Conservation (phyloP, 495 filamentous ascomycete genomes). For the Penicillium bovifimosum region DNA sequence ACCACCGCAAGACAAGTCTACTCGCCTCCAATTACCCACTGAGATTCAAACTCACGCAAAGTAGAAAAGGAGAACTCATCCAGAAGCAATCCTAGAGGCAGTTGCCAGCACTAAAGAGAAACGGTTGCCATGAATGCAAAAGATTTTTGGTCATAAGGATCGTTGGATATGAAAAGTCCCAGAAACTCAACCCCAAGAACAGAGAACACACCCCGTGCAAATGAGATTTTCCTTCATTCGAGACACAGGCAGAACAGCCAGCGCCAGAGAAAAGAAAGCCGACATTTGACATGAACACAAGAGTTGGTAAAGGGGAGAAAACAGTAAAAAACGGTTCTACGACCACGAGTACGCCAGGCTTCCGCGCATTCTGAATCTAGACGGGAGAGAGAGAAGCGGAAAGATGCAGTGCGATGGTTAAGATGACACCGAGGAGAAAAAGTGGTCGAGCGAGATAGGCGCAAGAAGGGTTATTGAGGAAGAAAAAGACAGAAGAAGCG, state of each 20-base stretch:
- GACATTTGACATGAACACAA: slow-evolving; percentile 1
- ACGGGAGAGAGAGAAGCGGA: slow-evolving; percentile 18
- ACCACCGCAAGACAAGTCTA: neutral
- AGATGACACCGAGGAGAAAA: slow-evolving; percentile 23
- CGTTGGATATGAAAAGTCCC: slow-evolving; percentile 40
- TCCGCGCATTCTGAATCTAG: slow-evolving; percentile 28
- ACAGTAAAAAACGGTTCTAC: slow-evolving; percentile 36
- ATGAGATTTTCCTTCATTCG: neutral
- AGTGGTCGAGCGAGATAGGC: slow-evolving; percentile 7
- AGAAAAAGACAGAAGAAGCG: neutral
- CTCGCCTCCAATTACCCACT: neutral
- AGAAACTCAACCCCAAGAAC: slow-evolving; percentile 13
- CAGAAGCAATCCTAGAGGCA: slow-evolving; percentile 15
- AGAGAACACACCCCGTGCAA: slow-evolving; percentile 8
- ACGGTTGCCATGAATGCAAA: slow-evolving; percentile 41
- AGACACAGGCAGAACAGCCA: neutral
- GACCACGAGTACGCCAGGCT: slow-evolving; percentile 44
- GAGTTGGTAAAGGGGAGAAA: slow-evolving; percentile 12
- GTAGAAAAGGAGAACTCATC: neutral
- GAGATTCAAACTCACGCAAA: slow-evolving; percentile 1
- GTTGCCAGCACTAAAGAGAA: slow-evolving; percentile 4
- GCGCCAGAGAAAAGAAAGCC: neutral
- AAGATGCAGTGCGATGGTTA: slow-evolving; percentile 31
- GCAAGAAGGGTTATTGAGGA: slow-evolving; percentile 7
- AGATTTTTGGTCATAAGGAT: slow-evolving; percentile 41